Percentiles rank a stretch among this genome's conserved stretches.
Conservation (phyloP, 1,284 basidiomycete genomes). For the Mycena citricolor region DNA sequence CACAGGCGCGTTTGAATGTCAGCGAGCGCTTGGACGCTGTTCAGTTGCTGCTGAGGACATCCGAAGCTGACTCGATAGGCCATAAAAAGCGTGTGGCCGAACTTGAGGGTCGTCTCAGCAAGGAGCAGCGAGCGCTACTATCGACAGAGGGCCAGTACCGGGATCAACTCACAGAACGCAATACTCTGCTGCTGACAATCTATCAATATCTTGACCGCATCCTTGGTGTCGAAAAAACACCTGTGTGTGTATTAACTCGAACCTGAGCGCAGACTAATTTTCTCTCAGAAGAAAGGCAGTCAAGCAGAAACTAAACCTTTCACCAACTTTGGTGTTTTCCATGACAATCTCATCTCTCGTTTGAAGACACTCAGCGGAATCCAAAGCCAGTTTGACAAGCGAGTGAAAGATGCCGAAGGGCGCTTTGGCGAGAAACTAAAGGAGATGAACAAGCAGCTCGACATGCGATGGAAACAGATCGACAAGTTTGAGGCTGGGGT, state of each 20-base stretch:
- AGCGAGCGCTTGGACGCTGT: slow-evolving; percentile 83
- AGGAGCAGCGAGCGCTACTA: slow-evolving; percentile 78
- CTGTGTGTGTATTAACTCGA: slow-evolving; percentile 50
- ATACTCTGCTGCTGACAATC: slow-evolving; percentile 87
- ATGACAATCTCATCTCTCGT: slow-evolving; percentile 89
- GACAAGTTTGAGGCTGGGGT: slow-evolving; percentile 91
- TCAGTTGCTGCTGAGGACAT: slow-evolving; percentile 57
- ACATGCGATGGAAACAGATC: slow-evolving; percentile 86
- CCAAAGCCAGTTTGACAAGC: slow-evolving; percentile 84
- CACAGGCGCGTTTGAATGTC: slow-evolving; percentile 79
- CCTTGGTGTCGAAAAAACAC: slow-evolving; percentile 81
- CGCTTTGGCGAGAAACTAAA: slow-evolving; percentile 71
- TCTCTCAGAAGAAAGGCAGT: slow-evolving; percentile 61
- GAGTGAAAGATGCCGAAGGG: slow-evolving; percentile 78
- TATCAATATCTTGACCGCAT: slow-evolving; percentile 97
- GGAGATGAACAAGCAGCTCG: slow-evolving; percentile 86
- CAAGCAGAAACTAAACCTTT: slow-evolving; percentile 86
- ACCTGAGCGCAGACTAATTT: too few relatives aligned
- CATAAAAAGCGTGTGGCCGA: slow-evolving; percentile 66
- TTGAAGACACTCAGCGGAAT: slow-evolving; percentile 84
- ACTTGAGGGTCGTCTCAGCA: slow-evolving; percentile 79
- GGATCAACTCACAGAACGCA: slow-evolving; percentile 89
- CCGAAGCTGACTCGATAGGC: slow-evolving; percentile 62
- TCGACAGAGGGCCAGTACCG: slow-evolving; percentile 79
- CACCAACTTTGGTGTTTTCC: slow-evolving; percentile 92